A percentile compares a stretch with the other conserved stretches of the same genome.
These are phyloP conservation scores for Cyclanthera cordifolia DNA, from an alignment of 306 rosid genomes.

Conservation along the genomic window DNA sequence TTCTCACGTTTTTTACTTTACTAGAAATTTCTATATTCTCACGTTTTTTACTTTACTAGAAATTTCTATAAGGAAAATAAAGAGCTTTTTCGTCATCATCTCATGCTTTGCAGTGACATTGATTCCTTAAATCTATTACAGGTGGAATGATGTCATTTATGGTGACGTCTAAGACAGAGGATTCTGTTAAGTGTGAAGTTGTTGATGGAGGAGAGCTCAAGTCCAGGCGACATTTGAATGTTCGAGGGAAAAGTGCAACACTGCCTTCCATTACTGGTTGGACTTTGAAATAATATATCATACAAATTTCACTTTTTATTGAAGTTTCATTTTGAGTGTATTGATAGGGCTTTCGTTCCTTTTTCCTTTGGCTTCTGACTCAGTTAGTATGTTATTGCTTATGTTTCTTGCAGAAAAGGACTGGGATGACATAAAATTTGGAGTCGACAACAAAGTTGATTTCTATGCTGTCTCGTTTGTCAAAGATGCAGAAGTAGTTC, in stretches of 20 bases:
- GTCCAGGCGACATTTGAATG: constrained; percentile 88
- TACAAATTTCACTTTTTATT: neutral
- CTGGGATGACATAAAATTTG: constrained; percentile 98
- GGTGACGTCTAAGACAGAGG: constrained; percentile 73
- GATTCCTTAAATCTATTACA: constrained; percentile 27
- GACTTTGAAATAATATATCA: constrained; percentile 16
- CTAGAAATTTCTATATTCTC: no score
- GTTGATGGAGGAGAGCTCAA: constrained; percentile 97
- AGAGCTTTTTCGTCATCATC: neutral
- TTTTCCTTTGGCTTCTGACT: neutral
- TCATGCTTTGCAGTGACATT: neutral
- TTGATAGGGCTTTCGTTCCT: neutral
- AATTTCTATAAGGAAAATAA: neutral
- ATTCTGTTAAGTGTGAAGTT: constrained; percentile 89
- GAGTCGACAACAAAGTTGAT: constrained; percentile 92
- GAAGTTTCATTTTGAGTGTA: neutral
- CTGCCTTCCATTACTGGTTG: constrained; percentile 93
- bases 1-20: neutral
- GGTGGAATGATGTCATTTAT: constrained; percentile 96
- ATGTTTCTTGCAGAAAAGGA: constrained; percentile 75
- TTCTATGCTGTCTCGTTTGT: constrained; percentile 99
- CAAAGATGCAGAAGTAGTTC: constrained; percentile 91
- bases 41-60: no score
- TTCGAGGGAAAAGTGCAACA: constrained; percentile 97
- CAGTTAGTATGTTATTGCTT: neutral